Conservation (phyloP, 225 moss, liverwort and hornwort species). For the Marchantia polymorpha region DNA sequence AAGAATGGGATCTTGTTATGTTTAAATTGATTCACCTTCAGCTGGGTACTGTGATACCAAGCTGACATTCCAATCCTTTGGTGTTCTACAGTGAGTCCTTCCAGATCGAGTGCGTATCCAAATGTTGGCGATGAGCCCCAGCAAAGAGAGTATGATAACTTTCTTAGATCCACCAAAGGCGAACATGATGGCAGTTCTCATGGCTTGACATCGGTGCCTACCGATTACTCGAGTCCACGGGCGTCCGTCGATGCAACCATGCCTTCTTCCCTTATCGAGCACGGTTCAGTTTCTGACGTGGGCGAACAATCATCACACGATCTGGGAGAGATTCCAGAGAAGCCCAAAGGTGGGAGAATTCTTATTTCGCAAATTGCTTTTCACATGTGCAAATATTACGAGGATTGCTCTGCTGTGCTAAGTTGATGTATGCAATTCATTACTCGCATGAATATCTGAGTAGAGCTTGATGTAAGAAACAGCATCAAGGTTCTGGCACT, state of each 20-base stretch:
- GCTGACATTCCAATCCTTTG: background rate
- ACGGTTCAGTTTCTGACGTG: constrained; percentile 32
- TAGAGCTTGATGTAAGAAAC: too few species aligned
- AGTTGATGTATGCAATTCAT: too few species aligned
- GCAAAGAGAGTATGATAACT: background rate
- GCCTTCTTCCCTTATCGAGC: constrained; percentile 30
- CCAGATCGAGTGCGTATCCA: background rate
- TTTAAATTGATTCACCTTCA: background rate
- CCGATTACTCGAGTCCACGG: constrained; percentile 27
- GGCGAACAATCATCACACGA: constrained; percentile 27
- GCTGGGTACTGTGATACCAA: background rate
- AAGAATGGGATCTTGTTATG: background rate
- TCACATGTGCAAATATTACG: too few species aligned
- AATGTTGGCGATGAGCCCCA: background rate
- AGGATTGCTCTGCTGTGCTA: too few species aligned
- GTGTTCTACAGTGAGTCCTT: background rate
- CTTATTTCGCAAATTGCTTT: too few species aligned
- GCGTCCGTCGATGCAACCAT: constrained; percentile 27
- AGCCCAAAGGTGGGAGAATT: constrained; percentile 10
- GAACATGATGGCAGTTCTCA: background rate
- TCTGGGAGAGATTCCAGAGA: constrained; percentile 13
- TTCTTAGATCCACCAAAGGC: background rate
- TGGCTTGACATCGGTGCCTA: constrained; percentile 18
- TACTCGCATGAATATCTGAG: background rate
- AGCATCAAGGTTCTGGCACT: too few species aligned